phyloP scores from a whole-genome alignment of 2,329 filamentous ascomycete species.

The Boeremia exigua region DNA sequence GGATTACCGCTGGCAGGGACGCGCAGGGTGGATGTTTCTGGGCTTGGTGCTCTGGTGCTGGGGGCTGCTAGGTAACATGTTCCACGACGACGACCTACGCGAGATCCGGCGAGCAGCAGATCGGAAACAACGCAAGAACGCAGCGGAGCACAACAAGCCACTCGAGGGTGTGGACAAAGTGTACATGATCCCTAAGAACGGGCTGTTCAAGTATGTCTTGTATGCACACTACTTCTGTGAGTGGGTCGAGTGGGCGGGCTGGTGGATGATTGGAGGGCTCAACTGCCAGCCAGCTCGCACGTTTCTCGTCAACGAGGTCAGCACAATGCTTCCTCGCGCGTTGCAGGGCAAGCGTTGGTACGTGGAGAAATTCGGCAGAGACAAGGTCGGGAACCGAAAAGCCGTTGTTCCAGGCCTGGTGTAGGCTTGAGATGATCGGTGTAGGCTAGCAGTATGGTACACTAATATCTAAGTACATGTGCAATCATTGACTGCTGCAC shows the following conservation, averaged over 20 bases:
- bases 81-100: conserved; percentile 87
- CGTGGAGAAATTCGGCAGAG: conserved; percentile 81
- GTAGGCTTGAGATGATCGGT: conserved; percentile 27
- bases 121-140: conserved; percentile 61
- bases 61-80: conserved; percentile 81
- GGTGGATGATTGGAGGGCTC: conserved; percentile 74
- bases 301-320: conserved; percentile 85
- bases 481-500: conserved; percentile 2
- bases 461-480: not conserved
- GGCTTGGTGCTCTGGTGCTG: conserved; percentile 79
- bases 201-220: conserved; percentile 81
- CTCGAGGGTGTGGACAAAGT: conserved; percentile 72
- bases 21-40: conserved; percentile 56
- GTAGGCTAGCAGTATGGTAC: conserved; percentile 8
- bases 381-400: conserved; percentile 76
- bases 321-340: conserved; percentile 89
- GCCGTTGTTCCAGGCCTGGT: conserved; percentile 71
- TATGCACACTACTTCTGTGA: conserved; percentile 96
- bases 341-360: conserved; percentile 87
- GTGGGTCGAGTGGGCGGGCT: conserved; percentile 95
- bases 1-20: conserved; percentile 55
- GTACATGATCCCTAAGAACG: conserved; percentile 84
- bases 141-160: conserved; percentile 53
- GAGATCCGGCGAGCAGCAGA: conserved; percentile 79
- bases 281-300: conserved; percentile 75